A percentile compares a stretch with the other conserved stretches of the same genome.
Conservation (phyloP, 768 basidiomycete species). For the Royoungia palumana region DNA sequence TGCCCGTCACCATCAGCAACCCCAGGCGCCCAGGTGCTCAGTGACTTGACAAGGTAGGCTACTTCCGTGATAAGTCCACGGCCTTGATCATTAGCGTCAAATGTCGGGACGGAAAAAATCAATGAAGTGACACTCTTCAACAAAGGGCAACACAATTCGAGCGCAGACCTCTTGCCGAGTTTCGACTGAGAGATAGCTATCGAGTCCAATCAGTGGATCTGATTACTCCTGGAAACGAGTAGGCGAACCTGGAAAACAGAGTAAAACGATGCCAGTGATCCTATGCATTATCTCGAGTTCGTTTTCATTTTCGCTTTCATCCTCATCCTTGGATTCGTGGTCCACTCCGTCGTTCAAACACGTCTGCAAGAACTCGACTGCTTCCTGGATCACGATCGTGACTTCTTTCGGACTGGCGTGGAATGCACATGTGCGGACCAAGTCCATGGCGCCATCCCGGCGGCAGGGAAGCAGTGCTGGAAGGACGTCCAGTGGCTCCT, state of each 20-base stretch:
- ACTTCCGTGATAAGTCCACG: constrained; percentile 19
- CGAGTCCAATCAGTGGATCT: neutral
- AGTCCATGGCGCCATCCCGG: constrained; percentile 27
- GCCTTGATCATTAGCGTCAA: constrained; percentile 14
- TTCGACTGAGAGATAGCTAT: constrained; percentile 26
- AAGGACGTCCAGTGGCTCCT: constrained; percentile 42
- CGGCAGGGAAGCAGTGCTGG: constrained; percentile 33
- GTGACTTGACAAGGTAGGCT: constrained; percentile 12
- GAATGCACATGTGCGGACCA: constrained; percentile 33
- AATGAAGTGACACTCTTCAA: constrained; percentile 13
- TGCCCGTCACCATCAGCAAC: neutral
- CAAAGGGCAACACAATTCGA: constrained; percentile 21
- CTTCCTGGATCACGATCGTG: constrained; percentile 40
- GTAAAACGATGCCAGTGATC: constrained; percentile 11
- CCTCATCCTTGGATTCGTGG: constrained; percentile 4
- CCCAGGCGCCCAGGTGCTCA: constrained; percentile 16
- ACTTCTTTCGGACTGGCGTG: constrained; percentile 40
- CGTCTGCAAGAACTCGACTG: constrained; percentile 31
- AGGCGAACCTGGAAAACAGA: constrained; percentile 24
- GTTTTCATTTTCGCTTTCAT: constrained; percentile 14
- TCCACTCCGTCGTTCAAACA: constrained; percentile 9
- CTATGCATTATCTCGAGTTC: constrained; percentile 7
- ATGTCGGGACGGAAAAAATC: constrained; percentile 14
- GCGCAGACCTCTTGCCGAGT: constrained; percentile 22
- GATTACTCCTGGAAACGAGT: neutral